Evolutionary conservation across 108 stramenopile species (phyloP).

Genomic region (Pseudonitzschia delicatissima): DNA sequence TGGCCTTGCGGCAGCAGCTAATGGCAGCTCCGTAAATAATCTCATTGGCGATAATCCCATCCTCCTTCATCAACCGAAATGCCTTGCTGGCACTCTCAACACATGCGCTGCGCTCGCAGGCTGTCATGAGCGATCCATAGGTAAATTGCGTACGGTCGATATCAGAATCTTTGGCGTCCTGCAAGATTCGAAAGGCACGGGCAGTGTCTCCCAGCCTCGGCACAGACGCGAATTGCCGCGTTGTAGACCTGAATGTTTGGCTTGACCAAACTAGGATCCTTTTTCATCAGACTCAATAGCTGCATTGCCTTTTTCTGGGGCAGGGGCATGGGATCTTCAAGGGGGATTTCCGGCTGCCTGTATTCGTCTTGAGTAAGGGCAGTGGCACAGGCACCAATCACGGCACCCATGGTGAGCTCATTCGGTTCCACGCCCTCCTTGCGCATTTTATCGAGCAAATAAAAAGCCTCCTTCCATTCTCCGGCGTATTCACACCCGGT

Average conservation of each 20-base stretch:
- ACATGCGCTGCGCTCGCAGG: slow-evolving; percentile 71
- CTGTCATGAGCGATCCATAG: slow-evolving; percentile 80
- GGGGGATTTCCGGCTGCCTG: not conserved
- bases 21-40: slow-evolving; percentile 85
- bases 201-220: slow-evolving; percentile 66
- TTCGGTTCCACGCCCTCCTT: slow-evolving; percentile 68
- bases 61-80: slow-evolving; percentile 61
- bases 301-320: slow-evolving; percentile 61
- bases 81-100: slow-evolving; percentile 58
- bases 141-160: slow-evolving; percentile 71
- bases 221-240: slow-evolving; percentile 80
- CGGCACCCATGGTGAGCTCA: slow-evolving; percentile 68
- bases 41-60: slow-evolving; percentile 54
- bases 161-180: slow-evolving; percentile 39
- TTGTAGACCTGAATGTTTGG: slow-evolving; percentile 84
- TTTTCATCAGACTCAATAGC: slow-evolving; percentile 58
- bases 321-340: slow-evolving; percentile 25
- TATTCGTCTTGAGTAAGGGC: slow-evolving; percentile 45
- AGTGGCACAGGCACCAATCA: slow-evolving; percentile 72
- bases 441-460: slow-evolving; percentile 59
- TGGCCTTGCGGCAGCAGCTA: slow-evolving; percentile 70
- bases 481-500: slow-evolving; percentile 78
- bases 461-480: slow-evolving; percentile 65
- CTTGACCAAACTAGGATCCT: slow-evolving; percentile 45
- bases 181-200: slow-evolving; percentile 56